Conservation (phyloP, 2,329 filamentous ascomycete genomes). For the Emmonsia crescens region DNA sequence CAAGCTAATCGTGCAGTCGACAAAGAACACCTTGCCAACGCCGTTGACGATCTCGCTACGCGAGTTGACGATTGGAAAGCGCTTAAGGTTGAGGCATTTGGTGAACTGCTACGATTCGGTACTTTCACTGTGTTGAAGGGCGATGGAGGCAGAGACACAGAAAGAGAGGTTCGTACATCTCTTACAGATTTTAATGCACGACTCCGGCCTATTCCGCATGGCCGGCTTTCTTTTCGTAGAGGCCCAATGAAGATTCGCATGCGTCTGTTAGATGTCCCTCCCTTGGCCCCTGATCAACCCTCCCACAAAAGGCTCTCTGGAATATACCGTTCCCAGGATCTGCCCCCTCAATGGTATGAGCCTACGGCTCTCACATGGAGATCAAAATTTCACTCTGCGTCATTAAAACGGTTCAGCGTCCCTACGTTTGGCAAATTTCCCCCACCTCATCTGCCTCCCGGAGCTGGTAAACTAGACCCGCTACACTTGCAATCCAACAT, state of each 20-base stretch:
- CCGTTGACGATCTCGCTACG: conserved; percentile 65
- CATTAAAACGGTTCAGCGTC: neutral
- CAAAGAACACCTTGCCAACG: conserved; percentile 72
- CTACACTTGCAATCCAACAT: neutral
- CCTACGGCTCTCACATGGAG: neutral
- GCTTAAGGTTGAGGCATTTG: conserved; percentile 82
- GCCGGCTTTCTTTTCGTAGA: neutral
- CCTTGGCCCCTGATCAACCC: neutral
- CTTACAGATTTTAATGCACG: conserved; percentile 8
- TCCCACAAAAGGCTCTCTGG: neutral
- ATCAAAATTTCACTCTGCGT: neutral
- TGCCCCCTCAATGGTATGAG: neutral
- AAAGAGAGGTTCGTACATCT: conserved; percentile 62
- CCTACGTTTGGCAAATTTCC: neutral
- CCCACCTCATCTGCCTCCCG: neutral
- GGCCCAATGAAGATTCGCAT: neutral
- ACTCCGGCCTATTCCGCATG: neutral
- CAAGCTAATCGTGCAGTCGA: conserved; percentile 88
- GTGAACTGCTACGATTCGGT: conserved; percentile 75
- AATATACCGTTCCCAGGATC: neutral
- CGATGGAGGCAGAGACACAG: conserved; percentile 67
- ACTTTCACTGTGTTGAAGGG: conserved; percentile 83
- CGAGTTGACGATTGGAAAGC: conserved; percentile 97
- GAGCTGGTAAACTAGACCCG: neutral
- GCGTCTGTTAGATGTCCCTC: neutral